Base-by-base conservation (phyloP, 1,284 basidiomycete genomes). In the Amylostereum areolatum region DNA sequence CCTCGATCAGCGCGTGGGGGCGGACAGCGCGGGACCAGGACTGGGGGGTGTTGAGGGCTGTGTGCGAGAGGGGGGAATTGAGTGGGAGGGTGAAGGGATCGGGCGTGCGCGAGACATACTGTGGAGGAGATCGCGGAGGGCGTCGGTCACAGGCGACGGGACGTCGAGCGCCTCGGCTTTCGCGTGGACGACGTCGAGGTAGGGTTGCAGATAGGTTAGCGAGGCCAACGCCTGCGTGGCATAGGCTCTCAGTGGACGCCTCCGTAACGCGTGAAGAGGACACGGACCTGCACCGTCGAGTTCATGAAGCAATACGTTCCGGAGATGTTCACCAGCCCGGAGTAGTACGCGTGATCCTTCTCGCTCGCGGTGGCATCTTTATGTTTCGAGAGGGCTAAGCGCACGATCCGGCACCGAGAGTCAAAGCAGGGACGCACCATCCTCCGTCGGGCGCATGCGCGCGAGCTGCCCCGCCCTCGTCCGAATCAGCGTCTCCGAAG, bases 251-350 rank as follows among this genome's bases (percentile, higher is more conserved):
- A 45, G 47, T 43, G 43, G 51, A 55, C 10, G 42, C 46, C 44
- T 48, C 47, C 32, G 18, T 43, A 12, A 27, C 46, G 37, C 3
- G 6, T 29, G 43, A 47, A 47, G 9, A 25, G 34, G 25, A 31
- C 45, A 60, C 73, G 54, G 55, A 89, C 92, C 79, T 95, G 92
- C 8, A 96, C 70, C 3, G 92, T 93, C 10, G 92, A 91, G 64
- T 97, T 94, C 83, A 96, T 89, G 71, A 95, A 97, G 62, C 93
- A 96, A 55, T 95, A 89, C 46, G 91, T 94, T 7, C 93, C 92
- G n/a, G 89, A 92, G 34, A 93, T 84, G 62, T 97, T 96, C 59
- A 94, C 86, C 49, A 96, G 82, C 2, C 92, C 93, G 4, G 90
- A 86, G 66, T 89, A 95, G 59, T 81, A 78, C 28, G 73, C 72